Conservation (phyloP, 2,329 filamentous ascomycete genomes). For the Thelonectria discophora region DNA sequence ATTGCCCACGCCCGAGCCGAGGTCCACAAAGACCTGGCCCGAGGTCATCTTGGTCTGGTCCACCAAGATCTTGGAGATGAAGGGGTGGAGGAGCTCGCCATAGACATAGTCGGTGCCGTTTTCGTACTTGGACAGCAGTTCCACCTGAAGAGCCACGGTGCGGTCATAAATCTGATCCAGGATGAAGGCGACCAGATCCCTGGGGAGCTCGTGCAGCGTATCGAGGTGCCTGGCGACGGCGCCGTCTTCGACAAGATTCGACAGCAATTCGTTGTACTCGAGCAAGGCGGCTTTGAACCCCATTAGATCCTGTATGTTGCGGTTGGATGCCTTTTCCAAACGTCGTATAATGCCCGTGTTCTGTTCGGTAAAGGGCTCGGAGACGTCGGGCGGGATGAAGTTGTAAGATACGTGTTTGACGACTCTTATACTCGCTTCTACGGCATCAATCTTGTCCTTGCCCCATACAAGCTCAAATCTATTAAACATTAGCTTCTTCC, state of each 20-base stretch:
- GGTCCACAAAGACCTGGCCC: conserved; percentile 88
- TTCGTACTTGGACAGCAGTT: conserved; percentile 84
- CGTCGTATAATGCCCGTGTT: conserved; percentile 78
- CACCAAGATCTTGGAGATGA: conserved; percentile 83
- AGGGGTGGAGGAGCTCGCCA: conserved; percentile 87
- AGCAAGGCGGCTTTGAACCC: conserved; percentile 78
- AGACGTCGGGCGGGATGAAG: conserved; percentile 78
- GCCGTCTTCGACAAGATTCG: conserved; percentile 72
- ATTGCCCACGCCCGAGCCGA: conserved; percentile 96
- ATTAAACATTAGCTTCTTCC: conserved; percentile 35
- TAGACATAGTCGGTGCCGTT: conserved; percentile 95
- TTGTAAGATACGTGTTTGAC: conserved; percentile 75
- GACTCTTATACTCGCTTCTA: conserved; percentile 76
- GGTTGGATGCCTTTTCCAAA: conserved; percentile 77
- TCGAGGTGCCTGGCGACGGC: conserved; percentile 78
- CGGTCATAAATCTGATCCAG: conserved; percentile 89
- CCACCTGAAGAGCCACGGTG: conserved; percentile 88
- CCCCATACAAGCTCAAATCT: conserved; percentile 74
- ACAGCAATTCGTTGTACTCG: conserved; percentile 79
- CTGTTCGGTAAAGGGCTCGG: conserved; percentile 74
- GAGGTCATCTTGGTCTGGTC: conserved; percentile 80
- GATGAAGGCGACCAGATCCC: conserved; percentile 80
- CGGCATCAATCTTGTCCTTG: conserved; percentile 80
- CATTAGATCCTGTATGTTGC: conserved; percentile 68
- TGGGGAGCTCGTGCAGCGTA: conserved; percentile 72